A percentile compares a stretch with the other conserved stretches of the same genome.
Evolutionary conservation across 2,329 filamentous ascomycete genomes (phyloP).

Genomic region (Pestalotiopsis sp.): DNA sequence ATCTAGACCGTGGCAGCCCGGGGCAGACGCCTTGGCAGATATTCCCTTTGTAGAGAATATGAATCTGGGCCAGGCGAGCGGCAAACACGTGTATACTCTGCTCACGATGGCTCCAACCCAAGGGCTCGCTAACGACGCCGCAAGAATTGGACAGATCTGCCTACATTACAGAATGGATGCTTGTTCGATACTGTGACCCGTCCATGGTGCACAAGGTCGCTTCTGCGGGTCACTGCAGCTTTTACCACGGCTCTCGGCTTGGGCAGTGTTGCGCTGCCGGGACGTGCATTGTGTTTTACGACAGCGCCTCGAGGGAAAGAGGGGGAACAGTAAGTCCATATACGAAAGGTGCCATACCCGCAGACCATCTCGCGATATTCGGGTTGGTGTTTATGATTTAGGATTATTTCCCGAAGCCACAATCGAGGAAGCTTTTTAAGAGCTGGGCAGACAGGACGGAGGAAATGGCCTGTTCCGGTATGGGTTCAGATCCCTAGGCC

Average conservation of each 20-base stretch:
- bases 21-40: neutral
- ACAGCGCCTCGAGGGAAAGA: neutral
- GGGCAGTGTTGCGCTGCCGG: neutral
- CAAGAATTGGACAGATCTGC: neutral
- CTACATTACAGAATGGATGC: neutral
- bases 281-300: neutral
- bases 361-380: neutral
- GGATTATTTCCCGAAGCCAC: neutral
- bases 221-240: slow-evolving; percentile 5
- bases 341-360: neutral
- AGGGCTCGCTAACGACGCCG: neutral
- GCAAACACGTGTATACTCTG: neutral
- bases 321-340: neutral
- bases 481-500: neutral
- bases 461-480: neutral
- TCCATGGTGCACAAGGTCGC: slow-evolving; percentile 5
- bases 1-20: neutral
- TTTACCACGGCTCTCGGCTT: neutral
- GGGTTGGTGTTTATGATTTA: neutral
- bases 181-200: neutral
- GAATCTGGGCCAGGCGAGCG: neutral
- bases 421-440: slow-evolving; percentile 5
- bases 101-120: neutral
- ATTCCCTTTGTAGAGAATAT: neutral
- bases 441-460: neutral